phyloP scores from a whole-genome alignment of 768 basidiomycete genomes.

The Hygrophorus pudorinus region DNA sequence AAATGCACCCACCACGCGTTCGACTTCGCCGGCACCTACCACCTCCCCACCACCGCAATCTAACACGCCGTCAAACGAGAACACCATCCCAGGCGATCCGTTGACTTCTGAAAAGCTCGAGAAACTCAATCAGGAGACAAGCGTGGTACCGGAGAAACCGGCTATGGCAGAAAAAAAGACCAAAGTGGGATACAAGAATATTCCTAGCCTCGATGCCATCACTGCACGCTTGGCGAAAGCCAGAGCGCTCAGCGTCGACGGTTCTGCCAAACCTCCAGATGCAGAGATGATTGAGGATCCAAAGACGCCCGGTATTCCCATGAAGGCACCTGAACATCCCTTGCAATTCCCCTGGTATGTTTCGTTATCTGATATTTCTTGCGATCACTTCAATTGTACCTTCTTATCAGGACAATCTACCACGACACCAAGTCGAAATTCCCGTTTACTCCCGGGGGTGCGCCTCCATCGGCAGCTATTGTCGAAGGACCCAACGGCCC shows the following conservation, averaged over 20 bases:
- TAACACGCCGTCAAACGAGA: conserved; percentile 29
- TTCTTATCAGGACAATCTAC: conserved; percentile 64
- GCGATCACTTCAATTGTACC: conserved; percentile 3
- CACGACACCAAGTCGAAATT: conserved; percentile 78
- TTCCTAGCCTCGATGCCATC: conserved; percentile 78
- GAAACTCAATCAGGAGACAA: conserved; percentile 48
- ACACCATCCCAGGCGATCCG: conserved; percentile 33
- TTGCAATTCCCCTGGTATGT: conserved; percentile 75
- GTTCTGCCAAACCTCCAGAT: conserved; percentile 63
- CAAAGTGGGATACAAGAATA: conserved; percentile 75
- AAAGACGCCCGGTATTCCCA: conserved; percentile 64
- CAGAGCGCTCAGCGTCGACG: conserved; percentile 51
- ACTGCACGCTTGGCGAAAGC: conserved; percentile 69
- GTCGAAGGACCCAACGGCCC: conserved; percentile 18
- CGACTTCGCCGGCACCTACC: conserved; percentile 50
- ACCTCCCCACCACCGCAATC: conserved; percentile 38
- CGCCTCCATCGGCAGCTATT: conserved; percentile 12
- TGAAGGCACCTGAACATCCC: conserved; percentile 75
- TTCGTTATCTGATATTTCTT: neutral
- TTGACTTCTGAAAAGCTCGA: conserved; percentile 61
- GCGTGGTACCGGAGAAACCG: conserved; percentile 14
- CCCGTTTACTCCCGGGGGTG: conserved; percentile 37
- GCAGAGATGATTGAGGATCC: conserved; percentile 75
- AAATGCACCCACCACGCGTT: conserved; percentile 56
- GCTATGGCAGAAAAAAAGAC: conserved; percentile 21